These are phyloP conservation scores for Neolecta irregularis DNA, from an alignment of 1,139 yeast genomes.

Conservation along the genomic window DNA sequence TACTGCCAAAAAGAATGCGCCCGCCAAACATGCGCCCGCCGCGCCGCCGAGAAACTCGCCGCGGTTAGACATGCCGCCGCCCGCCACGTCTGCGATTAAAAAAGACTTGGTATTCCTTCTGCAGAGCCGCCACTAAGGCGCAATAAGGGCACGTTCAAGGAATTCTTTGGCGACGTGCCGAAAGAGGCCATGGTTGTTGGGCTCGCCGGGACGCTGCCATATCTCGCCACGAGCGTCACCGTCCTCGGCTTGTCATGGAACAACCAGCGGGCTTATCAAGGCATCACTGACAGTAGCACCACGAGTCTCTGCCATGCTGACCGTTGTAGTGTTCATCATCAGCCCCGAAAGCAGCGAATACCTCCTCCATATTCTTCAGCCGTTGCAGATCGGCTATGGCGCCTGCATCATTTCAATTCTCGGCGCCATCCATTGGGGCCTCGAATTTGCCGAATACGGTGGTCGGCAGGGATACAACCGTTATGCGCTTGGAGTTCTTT, in stretches of 20 bases:
- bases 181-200: slow-evolving; percentile 8
- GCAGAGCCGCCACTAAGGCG: no score
- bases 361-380: slow-evolving; percentile 8
- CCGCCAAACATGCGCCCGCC: no score
- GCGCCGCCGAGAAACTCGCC: no score
- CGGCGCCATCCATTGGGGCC: slow-evolving; percentile 12
- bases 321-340: slow-evolving; percentile 5
- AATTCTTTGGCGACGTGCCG: slow-evolving; percentile 10
- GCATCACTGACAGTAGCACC: no score
- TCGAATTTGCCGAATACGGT: slow-evolving; percentile 10
- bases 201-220: slow-evolving; percentile 10
- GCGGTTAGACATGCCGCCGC: no score
- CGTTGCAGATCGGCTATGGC: slow-evolving; percentile 12
- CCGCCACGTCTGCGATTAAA: no score
- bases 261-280: slow-evolving; percentile 4
- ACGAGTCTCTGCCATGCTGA: slow-evolving; percentile 2
- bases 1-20: no score
- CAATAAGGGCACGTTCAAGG: no score
- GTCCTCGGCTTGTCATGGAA: slow-evolving; percentile 9
- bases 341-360: slow-evolving; percentile 7
- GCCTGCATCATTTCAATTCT: slow-evolving; percentile 9
- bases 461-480: slow-evolving; percentile 6
- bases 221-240: slow-evolving; percentile 7
- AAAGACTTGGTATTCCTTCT: no score
- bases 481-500: slow-evolving; percentile 7